These are phyloP conservation scores for Aspergillus asperescens DNA, from an alignment of 495 filamentous ascomycete genomes.

Conservation along the genomic window DNA sequence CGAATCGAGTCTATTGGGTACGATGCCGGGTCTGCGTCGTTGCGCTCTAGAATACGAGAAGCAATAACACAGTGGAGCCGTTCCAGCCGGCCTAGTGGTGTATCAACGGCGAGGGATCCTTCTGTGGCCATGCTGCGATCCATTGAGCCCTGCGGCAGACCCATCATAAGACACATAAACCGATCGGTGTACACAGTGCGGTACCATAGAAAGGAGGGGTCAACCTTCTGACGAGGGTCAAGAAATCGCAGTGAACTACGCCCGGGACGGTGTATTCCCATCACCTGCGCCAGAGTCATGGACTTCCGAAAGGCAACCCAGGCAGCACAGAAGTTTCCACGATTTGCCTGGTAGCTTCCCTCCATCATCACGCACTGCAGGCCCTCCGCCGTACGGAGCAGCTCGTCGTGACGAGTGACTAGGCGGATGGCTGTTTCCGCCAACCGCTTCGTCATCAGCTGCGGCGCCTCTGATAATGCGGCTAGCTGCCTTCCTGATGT, in stretches of 20 bases:
- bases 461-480: not conserved
- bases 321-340: constrained; percentile 39
- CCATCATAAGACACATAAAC: constrained; percentile 41
- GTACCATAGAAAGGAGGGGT: constrained; percentile 22
- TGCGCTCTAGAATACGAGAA: constrained; percentile 44
- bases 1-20: constrained; percentile 20
- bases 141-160: constrained; percentile 37
- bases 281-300: constrained; percentile 7
- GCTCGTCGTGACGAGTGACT: constrained; percentile 43
- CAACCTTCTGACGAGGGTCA: not conserved
- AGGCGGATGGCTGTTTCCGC: constrained; percentile 31
- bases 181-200: constrained; percentile 33
- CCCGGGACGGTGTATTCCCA: not conserved
- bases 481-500: not conserved
- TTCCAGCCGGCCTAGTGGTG: constrained; percentile 22
- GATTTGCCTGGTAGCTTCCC: constrained; percentile 37
- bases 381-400: constrained; percentile 41
- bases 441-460: not conserved
- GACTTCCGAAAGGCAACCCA: constrained; percentile 43
- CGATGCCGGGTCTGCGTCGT: constrained; percentile 19
- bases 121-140: constrained; percentile 25
- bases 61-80: constrained; percentile 21
- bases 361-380: constrained; percentile 48
- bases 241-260: not conserved
- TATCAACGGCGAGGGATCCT: constrained; percentile 9